These are phyloP conservation scores for Phyllosticta paracitricarpa DNA, from an alignment of 2,329 filamentous ascomycete species.

Conservation along the genomic window DNA sequence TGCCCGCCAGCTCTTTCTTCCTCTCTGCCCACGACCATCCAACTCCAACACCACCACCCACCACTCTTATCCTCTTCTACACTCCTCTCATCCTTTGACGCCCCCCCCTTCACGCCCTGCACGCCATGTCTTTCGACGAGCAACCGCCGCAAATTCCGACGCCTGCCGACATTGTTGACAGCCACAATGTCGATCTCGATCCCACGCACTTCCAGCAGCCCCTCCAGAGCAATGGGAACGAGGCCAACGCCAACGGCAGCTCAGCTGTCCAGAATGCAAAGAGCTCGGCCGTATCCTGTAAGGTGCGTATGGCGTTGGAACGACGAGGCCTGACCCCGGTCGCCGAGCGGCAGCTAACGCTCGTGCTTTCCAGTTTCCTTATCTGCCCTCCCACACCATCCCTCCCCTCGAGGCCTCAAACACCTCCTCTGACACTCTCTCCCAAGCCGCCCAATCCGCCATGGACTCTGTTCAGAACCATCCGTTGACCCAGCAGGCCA, in stretches of 20 bases:
- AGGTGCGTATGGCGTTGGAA: slow-evolving; percentile 28
- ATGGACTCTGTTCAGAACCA: slow-evolving; percentile 40
- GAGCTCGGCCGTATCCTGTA: slow-evolving; percentile 31
- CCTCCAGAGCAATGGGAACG: slow-evolving; percentile 6
- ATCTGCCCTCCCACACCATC: slow-evolving; percentile 24
- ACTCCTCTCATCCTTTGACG: neutral
- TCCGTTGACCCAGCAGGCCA: slow-evolving; percentile 38
- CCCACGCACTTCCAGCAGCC: slow-evolving; percentile 13
- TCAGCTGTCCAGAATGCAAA: slow-evolving; percentile 20
- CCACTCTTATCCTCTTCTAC: neutral
- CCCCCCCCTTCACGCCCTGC: neutral
- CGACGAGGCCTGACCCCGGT: slow-evolving; percentile 15
- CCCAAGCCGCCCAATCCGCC: slow-evolving; percentile 38
- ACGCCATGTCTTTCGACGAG: slow-evolving; percentile 8
- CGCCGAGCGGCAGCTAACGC: slow-evolving; percentile 27
- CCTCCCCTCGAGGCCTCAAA: slow-evolving; percentile 12
- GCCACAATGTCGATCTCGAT: slow-evolving; percentile 23
- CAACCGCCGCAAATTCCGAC: slow-evolving; percentile 13
- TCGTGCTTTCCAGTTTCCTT: slow-evolving; percentile 24
- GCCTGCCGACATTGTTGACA: slow-evolving; percentile 12
- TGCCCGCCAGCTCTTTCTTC: neutral
- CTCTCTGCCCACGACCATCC: neutral
- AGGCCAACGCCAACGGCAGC: slow-evolving; percentile 9
- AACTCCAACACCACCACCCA: neutral
- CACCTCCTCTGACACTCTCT: slow-evolving; percentile 7